These are phyloP conservation scores for Microstegium vimineum DNA, from an alignment of 176 grass and related monocot genomes.

Conservation along the genomic window DNA sequence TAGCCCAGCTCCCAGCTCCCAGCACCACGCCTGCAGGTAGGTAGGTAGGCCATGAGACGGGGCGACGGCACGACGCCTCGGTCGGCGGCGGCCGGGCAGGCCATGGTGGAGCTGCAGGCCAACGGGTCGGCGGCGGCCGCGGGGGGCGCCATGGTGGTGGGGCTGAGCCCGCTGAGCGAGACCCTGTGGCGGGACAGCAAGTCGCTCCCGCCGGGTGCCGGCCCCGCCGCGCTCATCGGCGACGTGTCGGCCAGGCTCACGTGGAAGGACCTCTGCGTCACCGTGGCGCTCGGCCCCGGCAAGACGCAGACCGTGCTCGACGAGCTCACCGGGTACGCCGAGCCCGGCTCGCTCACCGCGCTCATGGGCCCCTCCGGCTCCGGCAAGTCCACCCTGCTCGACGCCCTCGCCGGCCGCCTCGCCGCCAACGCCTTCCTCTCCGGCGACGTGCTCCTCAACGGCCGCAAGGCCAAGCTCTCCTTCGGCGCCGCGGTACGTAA, in stretches of 20 bases:
- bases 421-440: conserved; percentile 92
- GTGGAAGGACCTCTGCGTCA: conserved; percentile 94
- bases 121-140: conserved; percentile 44
- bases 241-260: conserved; percentile 92
- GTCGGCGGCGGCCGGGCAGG: conserved; percentile 41
- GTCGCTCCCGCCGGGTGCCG: conserved; percentile 21
- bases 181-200: conserved; percentile 80
- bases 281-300: conserved; percentile 63
- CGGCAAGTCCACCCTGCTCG: conserved; percentile 95
- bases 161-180: conserved; percentile 91
- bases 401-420: conserved; percentile 86
- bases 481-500: conserved; percentile 85
- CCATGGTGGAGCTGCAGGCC: conserved; percentile 75
- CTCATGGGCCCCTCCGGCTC: conserved; percentile 96
- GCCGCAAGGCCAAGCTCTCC: conserved; percentile 90
- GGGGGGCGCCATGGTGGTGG: conserved; percentile 44
- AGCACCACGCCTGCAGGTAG: neutral
- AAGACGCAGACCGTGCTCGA: conserved; percentile 80
- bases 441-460: conserved; percentile 84
- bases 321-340: conserved; percentile 84
- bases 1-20: neutral
- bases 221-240: conserved; percentile 51
- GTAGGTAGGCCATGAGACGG: conserved; percentile 36
- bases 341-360: conserved; percentile 79
- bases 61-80: conserved; percentile 19